These are phyloP conservation scores for Chloromonas sp. DNA, from an alignment of 163 green algal genomes.

Conservation along the genomic window DNA sequence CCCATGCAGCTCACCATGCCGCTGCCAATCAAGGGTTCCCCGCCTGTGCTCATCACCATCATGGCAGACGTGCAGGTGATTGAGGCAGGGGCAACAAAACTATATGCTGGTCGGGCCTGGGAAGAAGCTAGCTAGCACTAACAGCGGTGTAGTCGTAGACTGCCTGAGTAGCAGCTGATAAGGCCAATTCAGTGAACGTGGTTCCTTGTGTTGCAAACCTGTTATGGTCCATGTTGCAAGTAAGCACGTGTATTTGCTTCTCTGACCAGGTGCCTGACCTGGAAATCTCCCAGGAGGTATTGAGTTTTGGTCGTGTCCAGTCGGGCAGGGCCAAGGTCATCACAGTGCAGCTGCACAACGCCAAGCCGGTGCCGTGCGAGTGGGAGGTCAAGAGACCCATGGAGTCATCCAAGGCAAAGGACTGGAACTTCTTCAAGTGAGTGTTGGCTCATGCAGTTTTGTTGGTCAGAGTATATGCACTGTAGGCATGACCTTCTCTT, in stretches of 20 bases:
- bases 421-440: slow-evolving; percentile 59
- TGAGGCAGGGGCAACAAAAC: too few relatives aligned
- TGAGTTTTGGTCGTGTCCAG: slow-evolving; percentile 64
- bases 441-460: not conserved
- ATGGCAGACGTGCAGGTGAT: slow-evolving; percentile 39
- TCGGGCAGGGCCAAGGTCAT: slow-evolving; percentile 60
- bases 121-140: too few relatives aligned
- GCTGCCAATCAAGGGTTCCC: slow-evolving; percentile 52
- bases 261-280: slow-evolving; percentile 29
- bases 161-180: too few relatives aligned
- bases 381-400: slow-evolving; percentile 62
- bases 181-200: too few relatives aligned
- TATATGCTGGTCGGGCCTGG: too few relatives aligned
- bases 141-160: too few relatives aligned
- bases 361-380: slow-evolving; percentile 41
- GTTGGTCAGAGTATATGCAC: not conserved
- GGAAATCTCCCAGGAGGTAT: slow-evolving; percentile 24
- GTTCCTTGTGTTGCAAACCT: too few relatives aligned
- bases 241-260: too few relatives aligned
- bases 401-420: slow-evolving; percentile 53
- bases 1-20: slow-evolving; percentile 48
- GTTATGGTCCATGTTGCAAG: too few relatives aligned
- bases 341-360: slow-evolving; percentile 69
- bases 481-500: not conserved
- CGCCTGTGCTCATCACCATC: slow-evolving; percentile 56